phyloP scores from a whole-genome alignment of 805 yeast genomes.

The Metschnikowia noctiluminum region DNA sequence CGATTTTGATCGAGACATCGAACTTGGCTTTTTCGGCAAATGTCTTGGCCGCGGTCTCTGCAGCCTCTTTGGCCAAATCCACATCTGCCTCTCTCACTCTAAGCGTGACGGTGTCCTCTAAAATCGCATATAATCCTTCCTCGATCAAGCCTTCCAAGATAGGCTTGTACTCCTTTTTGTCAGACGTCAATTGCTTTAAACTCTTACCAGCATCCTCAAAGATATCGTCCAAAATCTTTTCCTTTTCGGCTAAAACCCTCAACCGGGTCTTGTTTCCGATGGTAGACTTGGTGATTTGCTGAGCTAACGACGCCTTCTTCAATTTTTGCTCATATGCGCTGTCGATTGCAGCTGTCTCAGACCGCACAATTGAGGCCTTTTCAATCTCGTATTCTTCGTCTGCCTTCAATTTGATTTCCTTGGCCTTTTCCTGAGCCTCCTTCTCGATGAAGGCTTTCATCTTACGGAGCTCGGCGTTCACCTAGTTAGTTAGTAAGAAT shows the following conservation, averaged over 20 bases:
- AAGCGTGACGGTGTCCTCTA: conserved; percentile 66
- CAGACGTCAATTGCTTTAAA: conserved; percentile 55
- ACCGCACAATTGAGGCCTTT: conserved; percentile 90
- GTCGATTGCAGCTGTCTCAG: conserved; percentile 88
- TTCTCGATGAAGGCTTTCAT: conserved; percentile 98
- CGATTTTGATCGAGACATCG: conserved; percentile 52
- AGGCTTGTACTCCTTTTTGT: conserved; percentile 59
- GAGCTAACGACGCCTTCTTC: conserved; percentile 88
- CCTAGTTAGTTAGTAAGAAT: conserved; percentile 42
- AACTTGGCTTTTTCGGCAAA: conserved; percentile 62
- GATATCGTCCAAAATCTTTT: conserved; percentile 69
- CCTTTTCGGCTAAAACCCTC: conserved; percentile 79
- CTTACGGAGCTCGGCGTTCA: conserved; percentile 90
- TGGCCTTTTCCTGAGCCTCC: conserved; percentile 98
- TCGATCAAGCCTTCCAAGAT: conserved; percentile 75
- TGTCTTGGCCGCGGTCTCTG: conserved; percentile 55
- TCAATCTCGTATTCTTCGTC: conserved; percentile 99
- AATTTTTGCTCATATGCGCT: conserved; percentile 71
- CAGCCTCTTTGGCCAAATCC: conserved; percentile 56
- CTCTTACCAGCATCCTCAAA: conserved; percentile 66
- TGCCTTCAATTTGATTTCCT: conserved; percentile 91
- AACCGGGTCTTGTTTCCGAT: conserved; percentile 94
- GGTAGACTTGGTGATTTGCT: conserved; percentile 93
- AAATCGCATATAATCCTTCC: conserved; percentile 66
- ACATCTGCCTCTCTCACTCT: conserved; percentile 67